phyloP scores from a whole-genome alignment of 768 basidiomycete genomes.

The Mrakia hoshinonis region DNA sequence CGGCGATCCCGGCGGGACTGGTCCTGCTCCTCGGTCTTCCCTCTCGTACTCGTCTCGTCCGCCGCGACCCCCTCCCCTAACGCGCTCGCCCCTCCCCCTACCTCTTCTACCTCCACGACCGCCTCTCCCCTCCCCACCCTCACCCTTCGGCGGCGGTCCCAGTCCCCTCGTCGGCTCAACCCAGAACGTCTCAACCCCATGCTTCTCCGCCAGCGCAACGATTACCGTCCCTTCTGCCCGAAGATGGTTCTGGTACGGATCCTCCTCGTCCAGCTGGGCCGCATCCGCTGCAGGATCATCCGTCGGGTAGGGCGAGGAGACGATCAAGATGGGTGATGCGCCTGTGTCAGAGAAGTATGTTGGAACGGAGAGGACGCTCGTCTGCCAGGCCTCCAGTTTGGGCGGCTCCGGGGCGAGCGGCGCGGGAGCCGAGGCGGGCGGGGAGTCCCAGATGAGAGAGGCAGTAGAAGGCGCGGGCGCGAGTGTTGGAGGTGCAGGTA shows the following conservation, averaged over 20 bases:
- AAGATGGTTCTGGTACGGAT: slow-evolving; percentile 10
- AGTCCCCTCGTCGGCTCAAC: background rate
- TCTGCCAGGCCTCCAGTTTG: background rate
- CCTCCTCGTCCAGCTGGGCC: background rate
- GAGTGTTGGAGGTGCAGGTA: background rate
- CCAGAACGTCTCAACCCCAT: slow-evolving; percentile 5
- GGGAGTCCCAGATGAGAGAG: background rate
- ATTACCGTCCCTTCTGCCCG: slow-evolving; percentile 4
- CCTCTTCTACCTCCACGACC: background rate
- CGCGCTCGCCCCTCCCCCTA: background rate
- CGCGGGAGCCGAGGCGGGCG: background rate
- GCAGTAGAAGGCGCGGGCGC: background rate
- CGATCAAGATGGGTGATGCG: too few relatives aligned
- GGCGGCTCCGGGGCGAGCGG: background rate
- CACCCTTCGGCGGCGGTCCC: background rate
- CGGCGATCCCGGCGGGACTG: background rate
- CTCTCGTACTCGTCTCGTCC: background rate
- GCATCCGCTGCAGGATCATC: too few relatives aligned
- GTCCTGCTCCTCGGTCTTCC: too few relatives aligned
- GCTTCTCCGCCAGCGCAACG: background rate
- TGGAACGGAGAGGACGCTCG: slow-evolving; percentile 8
- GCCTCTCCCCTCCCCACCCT: background rate
- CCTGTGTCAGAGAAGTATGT: background rate
- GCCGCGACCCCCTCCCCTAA: background rate
- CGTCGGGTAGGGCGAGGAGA: too few relatives aligned